phyloP scores from a whole-genome alignment of 176 grass and related monocot genomes.

The Rhynchospora pubera region DNA sequence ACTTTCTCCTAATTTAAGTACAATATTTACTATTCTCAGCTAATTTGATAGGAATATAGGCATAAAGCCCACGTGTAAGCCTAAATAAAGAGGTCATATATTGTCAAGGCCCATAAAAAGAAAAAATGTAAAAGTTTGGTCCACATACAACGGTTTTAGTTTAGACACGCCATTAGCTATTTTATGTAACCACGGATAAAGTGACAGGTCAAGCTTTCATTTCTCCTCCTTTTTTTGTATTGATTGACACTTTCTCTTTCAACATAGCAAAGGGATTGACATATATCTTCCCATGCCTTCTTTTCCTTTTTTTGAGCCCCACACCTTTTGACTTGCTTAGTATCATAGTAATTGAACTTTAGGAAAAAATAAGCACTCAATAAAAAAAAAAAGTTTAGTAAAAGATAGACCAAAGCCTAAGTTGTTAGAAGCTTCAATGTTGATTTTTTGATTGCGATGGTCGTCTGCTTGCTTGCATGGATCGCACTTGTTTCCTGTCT shows the following conservation, averaged over 20 bases:
- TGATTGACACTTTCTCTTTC: neutral
- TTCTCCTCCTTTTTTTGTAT: neutral
- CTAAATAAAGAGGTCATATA: neutral
- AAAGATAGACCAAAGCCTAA: neutral
- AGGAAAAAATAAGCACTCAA: neutral
- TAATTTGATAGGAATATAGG: neutral
- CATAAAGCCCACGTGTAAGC: neutral
- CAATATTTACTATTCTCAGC: neutral
- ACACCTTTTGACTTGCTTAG: slow-evolving; percentile 4
- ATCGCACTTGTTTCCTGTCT: neutral
- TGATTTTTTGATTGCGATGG: neutral
- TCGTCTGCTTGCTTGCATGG: neutral
- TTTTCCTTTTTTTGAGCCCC: neutral
- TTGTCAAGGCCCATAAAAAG: neutral
- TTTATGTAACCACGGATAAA: slow-evolving; percentile 1
- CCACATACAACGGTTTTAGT: neutral
- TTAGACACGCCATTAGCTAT: neutral
- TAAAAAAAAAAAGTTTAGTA: neutral
- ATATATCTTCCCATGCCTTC: neutral
- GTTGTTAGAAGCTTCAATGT: neutral
- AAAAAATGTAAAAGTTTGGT: neutral
- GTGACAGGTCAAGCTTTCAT: neutral
- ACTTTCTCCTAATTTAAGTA: neutral
- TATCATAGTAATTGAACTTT: neutral
- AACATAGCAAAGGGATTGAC: neutral